These are phyloP conservation scores for Gynostemma pentaphyllum DNA, from an alignment of 306 rosid species.

Conservation along the genomic window DNA sequence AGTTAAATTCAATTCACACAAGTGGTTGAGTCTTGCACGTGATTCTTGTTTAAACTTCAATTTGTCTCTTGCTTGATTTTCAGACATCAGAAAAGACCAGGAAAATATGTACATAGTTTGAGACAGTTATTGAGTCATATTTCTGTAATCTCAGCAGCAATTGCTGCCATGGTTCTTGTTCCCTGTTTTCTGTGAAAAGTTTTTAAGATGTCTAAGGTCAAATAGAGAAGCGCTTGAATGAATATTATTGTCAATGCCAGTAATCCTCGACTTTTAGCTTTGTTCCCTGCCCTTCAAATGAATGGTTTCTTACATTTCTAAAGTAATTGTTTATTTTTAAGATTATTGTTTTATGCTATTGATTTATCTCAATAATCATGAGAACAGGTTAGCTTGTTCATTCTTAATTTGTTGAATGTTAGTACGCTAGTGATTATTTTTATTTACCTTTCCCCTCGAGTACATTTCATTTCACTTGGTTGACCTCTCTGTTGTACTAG, in stretches of 20 bases:
- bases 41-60: not conserved
- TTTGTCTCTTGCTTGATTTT: too few relatives aligned
- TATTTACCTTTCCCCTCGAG: not conserved
- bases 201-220: too few relatives aligned
- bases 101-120: too few relatives aligned
- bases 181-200: too few relatives aligned
- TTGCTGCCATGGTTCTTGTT: too few relatives aligned
- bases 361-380: not conserved
- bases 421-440: not conserved
- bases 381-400: not conserved
- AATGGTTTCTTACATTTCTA: not conserved
- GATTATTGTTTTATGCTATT: not conserved
- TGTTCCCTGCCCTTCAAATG: not conserved
- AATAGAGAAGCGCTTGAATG: too few relatives aligned
- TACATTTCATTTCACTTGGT: not conserved
- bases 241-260: too few relatives aligned
- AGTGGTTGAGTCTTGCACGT: not conserved
- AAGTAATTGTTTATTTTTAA: not conserved
- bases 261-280: not conserved
- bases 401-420: not conserved
- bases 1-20: too few relatives aligned
- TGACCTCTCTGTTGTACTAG: constrained; percentile 25
- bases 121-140: too few relatives aligned
- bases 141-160: too few relatives aligned
- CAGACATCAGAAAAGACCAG: too few relatives aligned